These are phyloP conservation scores for Backusella tuberculispora DNA, from an alignment of 192 early-diverging fungal genomes.

Conservation along the genomic window DNA sequence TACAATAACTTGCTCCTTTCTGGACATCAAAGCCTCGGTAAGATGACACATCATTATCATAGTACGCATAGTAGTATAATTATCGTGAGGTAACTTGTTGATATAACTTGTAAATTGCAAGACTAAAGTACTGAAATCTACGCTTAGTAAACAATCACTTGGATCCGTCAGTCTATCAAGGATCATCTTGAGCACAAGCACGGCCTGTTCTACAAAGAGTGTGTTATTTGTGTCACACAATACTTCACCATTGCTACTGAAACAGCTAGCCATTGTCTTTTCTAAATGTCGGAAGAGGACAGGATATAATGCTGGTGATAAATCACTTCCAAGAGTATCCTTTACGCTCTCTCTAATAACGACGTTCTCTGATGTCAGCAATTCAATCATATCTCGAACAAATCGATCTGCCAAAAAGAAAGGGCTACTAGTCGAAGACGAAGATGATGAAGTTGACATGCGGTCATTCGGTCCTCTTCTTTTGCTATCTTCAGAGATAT, in stretches of 20 bases:
- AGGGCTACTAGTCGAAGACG: neutral
- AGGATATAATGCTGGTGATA: conserved; percentile 65
- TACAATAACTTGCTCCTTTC: conserved; percentile 69
- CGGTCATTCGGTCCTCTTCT: neutral
- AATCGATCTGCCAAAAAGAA: conserved; percentile 65
- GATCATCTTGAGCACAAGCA: conserved; percentile 68
- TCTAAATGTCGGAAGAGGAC: conserved; percentile 61
- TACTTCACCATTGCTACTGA: conserved; percentile 60
- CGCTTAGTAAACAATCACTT: conserved; percentile 49
- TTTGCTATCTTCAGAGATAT: neutral
- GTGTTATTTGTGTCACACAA: conserved; percentile 54
- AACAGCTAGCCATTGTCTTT: conserved; percentile 58
- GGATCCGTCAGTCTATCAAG: conserved; percentile 63
- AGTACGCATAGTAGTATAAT: conserved; percentile 56
- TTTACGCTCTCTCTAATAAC: conserved; percentile 75
- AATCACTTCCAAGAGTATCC: conserved; percentile 74
- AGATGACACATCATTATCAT: conserved; percentile 77
- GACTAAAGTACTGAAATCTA: conserved; percentile 69
- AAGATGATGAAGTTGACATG: neutral
- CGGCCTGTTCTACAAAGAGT: conserved; percentile 70
- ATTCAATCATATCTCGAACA: conserved; percentile 69
- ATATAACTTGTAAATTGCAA: conserved; percentile 67
- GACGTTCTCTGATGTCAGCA: conserved; percentile 75
- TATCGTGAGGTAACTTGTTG: conserved; percentile 53
- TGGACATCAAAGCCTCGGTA: conserved; percentile 67